phyloP scores from a whole-genome alignment of 148 eudicot species.

The Rhododendron ferrugineum region DNA sequence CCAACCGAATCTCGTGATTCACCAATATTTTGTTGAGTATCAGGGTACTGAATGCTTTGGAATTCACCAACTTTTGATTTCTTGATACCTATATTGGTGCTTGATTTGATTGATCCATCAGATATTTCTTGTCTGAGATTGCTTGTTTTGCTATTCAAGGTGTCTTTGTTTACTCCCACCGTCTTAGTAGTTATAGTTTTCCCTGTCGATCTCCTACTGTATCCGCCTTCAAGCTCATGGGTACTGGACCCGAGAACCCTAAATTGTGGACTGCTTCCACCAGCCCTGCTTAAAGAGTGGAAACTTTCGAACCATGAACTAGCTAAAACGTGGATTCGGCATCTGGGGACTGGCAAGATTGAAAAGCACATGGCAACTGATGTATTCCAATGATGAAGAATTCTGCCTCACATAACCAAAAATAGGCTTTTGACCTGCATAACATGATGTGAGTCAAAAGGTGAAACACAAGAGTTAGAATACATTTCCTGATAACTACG shows the following conservation, averaged over 20 bases:
- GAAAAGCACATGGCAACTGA: slow-evolving; percentile 63
- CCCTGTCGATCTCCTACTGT: slow-evolving; percentile 52
- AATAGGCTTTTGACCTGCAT: slow-evolving; percentile 8
- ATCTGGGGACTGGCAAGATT: slow-evolving; percentile 54
- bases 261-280: slow-evolving; percentile 22
- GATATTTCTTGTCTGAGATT: slow-evolving; percentile 38
- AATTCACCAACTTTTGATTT: slow-evolving; percentile 26
- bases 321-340: slow-evolving; percentile 44
- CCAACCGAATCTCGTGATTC: slow-evolving; percentile 45
- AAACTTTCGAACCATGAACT: slow-evolving; percentile 50
- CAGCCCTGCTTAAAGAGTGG: slow-evolving; percentile 23
- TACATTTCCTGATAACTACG: not conserved
- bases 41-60: slow-evolving; percentile 32
- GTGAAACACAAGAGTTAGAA: not conserved
- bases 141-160: slow-evolving; percentile 31
- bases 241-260: slow-evolving; percentile 39
- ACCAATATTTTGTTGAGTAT: slow-evolving; percentile 36
- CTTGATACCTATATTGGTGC: slow-evolving; percentile 24
- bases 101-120: slow-evolving; percentile 26
- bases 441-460: not conserved
- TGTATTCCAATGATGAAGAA: slow-evolving; percentile 34
- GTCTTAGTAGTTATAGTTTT: slow-evolving; percentile 37
- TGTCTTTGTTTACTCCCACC: slow-evolving; percentile 35
- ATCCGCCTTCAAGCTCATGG: slow-evolving; percentile 39
- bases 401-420: slow-evolving; percentile 1